Conservation (phyloP, 345 rosid species). For the Populus euphratica region DNA sequence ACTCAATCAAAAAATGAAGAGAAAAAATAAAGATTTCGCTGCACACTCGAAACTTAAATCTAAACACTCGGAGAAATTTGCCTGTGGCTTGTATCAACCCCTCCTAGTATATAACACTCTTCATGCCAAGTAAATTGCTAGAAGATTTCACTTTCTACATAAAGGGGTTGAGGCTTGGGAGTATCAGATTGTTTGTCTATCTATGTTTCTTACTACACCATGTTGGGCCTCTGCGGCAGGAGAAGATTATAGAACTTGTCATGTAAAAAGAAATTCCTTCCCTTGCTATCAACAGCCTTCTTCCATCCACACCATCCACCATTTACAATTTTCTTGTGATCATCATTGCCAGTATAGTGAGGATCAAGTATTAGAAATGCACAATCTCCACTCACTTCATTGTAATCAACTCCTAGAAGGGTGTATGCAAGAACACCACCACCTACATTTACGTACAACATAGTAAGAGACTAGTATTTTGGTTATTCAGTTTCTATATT, state of each 20-base stretch:
- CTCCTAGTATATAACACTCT: not conserved
- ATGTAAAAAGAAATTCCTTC: constrained; percentile 78
- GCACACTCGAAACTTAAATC: not conserved
- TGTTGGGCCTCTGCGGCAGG: constrained; percentile 79
- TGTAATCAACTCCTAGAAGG: constrained; percentile 77
- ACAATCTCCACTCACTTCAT: constrained; percentile 73
- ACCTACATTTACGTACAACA: constrained; percentile 40
- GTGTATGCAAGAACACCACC: constrained; percentile 98
- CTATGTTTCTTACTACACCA: constrained; percentile 41
- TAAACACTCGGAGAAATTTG: not conserved
- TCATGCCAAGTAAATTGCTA: not conserved
- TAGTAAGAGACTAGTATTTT: not conserved
- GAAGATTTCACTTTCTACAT: not conserved
- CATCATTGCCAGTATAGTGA: constrained; percentile 79
- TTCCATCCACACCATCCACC: constrained; percentile 99
- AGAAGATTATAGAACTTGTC: constrained; percentile 88
- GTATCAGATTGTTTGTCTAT: not conserved
- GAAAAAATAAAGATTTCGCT: not conserved
- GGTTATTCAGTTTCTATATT: not conserved
- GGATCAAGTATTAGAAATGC: constrained; percentile 92
- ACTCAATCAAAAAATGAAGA: too few species aligned
- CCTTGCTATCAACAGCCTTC: constrained; percentile 79
- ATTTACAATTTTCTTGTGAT: constrained; percentile 74
- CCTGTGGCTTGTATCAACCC: not conserved
- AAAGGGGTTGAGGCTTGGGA: not conserved